These are phyloP conservation scores for Ilex asprella DNA, from an alignment of 257 asterid genomes.

Conservation along the genomic window DNA sequence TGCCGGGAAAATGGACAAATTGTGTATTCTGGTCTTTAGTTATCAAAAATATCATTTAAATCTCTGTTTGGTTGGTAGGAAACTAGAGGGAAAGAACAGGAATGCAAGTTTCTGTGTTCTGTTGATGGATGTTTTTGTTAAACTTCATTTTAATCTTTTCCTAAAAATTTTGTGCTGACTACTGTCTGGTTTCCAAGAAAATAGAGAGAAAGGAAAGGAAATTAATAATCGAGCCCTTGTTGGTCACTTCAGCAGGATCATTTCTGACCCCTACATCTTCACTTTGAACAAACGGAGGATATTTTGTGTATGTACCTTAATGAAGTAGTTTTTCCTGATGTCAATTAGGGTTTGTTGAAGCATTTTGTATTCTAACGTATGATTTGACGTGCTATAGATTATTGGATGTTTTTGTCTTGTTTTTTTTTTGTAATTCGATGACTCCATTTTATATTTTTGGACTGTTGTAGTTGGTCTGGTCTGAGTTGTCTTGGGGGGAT, in stretches of 20 bases:
- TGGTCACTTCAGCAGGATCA: not conserved
- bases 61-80: too few species aligned
- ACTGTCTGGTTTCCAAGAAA: conserved; percentile 8
- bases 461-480: conserved; percentile 51
- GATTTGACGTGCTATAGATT: conserved; percentile 37
- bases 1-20: too few species aligned
- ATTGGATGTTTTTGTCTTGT: conserved; percentile 33
- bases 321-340: too few species aligned
- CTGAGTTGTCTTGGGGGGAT: conserved; percentile 53
- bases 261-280: not conserved
- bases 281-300: conserved; percentile 21
- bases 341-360: conserved; percentile 11
- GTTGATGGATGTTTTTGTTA: too few species aligned
- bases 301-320: not conserved
- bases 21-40: not conserved
- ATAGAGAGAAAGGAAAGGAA: conserved; percentile 22
- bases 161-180: conserved; percentile 18
- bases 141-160: too few species aligned
- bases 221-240: conserved; percentile 14
- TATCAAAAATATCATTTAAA: too few species aligned
- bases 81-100: too few species aligned
- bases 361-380: conserved; percentile 20
- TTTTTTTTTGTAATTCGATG: conserved; percentile 30
- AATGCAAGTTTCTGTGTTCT: too few species aligned
- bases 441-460: conserved; percentile 37